Evolutionary conservation across 768 basidiomycete genomes (phyloP).

Genomic region (Mycena belliarum): DNA sequence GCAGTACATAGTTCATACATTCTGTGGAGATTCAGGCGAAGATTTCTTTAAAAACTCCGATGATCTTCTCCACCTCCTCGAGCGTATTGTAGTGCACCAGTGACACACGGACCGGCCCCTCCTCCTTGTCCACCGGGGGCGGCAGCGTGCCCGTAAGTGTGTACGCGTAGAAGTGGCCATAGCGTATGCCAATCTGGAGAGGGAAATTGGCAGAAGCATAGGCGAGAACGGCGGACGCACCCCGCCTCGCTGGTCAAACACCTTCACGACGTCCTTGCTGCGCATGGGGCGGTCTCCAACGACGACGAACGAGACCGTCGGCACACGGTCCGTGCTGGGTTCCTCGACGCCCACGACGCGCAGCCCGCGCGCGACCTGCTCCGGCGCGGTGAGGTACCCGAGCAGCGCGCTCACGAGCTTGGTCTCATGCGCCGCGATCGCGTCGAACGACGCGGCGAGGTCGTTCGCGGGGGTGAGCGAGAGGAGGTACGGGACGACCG

Average conservation of each 20-base stretch:
- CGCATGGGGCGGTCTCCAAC: slow-evolving; percentile 53
- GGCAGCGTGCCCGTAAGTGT: slow-evolving; percentile 52
- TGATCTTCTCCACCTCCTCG: slow-evolving; percentile 64
- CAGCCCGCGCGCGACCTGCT: slow-evolving; percentile 58
- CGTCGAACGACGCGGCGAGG: slow-evolving; percentile 53
- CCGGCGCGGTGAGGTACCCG: slow-evolving; percentile 50
- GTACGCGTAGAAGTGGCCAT: slow-evolving; percentile 79
- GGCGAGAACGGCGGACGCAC: slow-evolving; percentile 40
- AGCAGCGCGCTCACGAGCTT: slow-evolving; percentile 55
- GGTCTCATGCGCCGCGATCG: slow-evolving; percentile 65
- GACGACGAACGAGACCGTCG: slow-evolving; percentile 75
- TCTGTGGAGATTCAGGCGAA: slow-evolving; percentile 28
- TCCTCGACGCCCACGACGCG: slow-evolving; percentile 65
- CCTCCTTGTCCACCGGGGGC: slow-evolving; percentile 59
- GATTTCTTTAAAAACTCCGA: slow-evolving; percentile 54
- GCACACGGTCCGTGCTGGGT: slow-evolving; percentile 46
- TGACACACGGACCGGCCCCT: slow-evolving; percentile 74
- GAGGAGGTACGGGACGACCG: slow-evolving; percentile 62
- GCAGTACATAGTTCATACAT: background rate
- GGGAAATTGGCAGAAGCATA: too few relatives aligned
- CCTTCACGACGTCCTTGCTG: slow-evolving; percentile 63
- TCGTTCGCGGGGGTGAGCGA: slow-evolving; percentile 52
- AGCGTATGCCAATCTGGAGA: slow-evolving; percentile 71
- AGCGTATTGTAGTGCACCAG: slow-evolving; percentile 81
- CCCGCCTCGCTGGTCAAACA: slow-evolving; percentile 62